Percentiles rank a stretch among this genome's conserved stretches.
Conservation (phyloP, 257 asterid species). For the Catharanthus roseus region DNA sequence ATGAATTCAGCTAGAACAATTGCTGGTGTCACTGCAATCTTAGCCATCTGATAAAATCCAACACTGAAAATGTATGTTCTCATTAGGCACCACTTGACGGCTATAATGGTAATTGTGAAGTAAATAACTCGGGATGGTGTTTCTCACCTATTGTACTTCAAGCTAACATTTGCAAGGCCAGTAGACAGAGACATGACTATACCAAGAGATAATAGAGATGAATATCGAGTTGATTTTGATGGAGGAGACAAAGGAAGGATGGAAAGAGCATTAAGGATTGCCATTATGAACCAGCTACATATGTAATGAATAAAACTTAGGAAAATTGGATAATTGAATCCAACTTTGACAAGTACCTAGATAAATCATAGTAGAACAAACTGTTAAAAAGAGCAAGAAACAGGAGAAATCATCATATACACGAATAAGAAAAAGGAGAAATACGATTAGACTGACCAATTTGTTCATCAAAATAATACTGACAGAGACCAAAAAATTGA, state of each 20-base stretch:
- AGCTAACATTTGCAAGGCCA: conserved; percentile 97
- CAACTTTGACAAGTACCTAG: conserved; percentile 86
- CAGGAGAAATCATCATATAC: neutral
- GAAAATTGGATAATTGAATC: conserved; percentile 88
- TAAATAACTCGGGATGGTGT: neutral
- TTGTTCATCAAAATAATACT: conserved; percentile 91
- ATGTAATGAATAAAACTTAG: conserved; percentile 86
- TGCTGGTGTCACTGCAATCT: conserved; percentile 96
- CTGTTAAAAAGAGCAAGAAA: conserved; percentile 14
- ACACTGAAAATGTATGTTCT: conserved; percentile 47
- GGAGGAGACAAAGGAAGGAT: conserved; percentile 79
- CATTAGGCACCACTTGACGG: conserved; percentile 19
- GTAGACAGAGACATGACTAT: conserved; percentile 98
- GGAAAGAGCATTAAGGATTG: conserved; percentile 64
- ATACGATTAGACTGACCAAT: conserved; percentile 44
- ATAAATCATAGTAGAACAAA: conserved; percentile 8
- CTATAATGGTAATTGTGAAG: neutral
- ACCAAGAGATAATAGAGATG: conserved; percentile 84
- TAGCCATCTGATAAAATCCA: conserved; percentile 99
- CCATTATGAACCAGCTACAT: conserved; percentile 90
- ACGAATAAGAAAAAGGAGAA: neutral
- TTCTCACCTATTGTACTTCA: conserved; percentile 84
- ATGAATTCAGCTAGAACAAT: conserved; percentile 84
- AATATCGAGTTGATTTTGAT: conserved; percentile 61
- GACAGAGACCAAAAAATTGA: conserved; percentile 85